Evolutionary conservation across 768 basidiomycete species (phyloP).

Genomic region (Symmetrospora coprosmae): DNA sequence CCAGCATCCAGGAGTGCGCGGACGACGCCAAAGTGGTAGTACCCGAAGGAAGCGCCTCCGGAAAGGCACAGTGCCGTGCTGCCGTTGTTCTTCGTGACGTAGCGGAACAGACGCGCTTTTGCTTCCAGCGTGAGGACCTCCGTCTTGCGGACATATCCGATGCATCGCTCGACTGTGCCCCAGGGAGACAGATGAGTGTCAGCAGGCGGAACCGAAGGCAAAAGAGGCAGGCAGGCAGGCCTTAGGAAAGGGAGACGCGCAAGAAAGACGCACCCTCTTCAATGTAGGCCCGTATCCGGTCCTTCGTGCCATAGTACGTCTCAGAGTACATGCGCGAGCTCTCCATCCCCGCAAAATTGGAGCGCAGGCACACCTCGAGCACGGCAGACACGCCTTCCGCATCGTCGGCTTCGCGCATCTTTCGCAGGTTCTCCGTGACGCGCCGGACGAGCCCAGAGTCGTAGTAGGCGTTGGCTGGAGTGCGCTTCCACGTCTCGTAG

Average conservation of each 20-base stretch:
- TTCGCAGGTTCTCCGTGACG: constrained; percentile 26
- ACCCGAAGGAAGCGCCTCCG: constrained; percentile 56
- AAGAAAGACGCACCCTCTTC: constrained; percentile 24
- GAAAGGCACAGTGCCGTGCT: constrained; percentile 82
- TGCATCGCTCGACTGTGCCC: constrained; percentile 57
- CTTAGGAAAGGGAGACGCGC: background rate
- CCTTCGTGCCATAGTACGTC: constrained; percentile 86
- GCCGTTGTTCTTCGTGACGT: constrained; percentile 74
- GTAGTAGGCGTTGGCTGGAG: constrained; percentile 74
- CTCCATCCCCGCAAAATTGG: constrained; percentile 69
- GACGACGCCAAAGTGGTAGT: constrained; percentile 79
- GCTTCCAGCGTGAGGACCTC: constrained; percentile 61
- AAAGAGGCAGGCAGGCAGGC: too few relatives aligned
- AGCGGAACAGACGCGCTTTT: constrained; percentile 82
- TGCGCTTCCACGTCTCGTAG: constrained; percentile 78
- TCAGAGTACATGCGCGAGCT: constrained; percentile 37
- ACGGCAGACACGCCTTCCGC: constrained; percentile 75
- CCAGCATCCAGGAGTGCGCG: constrained; percentile 79
- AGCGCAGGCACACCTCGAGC: constrained; percentile 73
- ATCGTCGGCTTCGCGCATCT: constrained; percentile 60
- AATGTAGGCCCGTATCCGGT: constrained; percentile 52
- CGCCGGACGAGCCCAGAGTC: constrained; percentile 64
- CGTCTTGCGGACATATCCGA: constrained; percentile 59
- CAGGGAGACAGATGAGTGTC: too few relatives aligned
- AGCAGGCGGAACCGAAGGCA: too few relatives aligned